These are phyloP conservation scores for Nidularia pulvinata DNA, from an alignment of 768 basidiomycete species.

Conservation along the genomic window DNA sequence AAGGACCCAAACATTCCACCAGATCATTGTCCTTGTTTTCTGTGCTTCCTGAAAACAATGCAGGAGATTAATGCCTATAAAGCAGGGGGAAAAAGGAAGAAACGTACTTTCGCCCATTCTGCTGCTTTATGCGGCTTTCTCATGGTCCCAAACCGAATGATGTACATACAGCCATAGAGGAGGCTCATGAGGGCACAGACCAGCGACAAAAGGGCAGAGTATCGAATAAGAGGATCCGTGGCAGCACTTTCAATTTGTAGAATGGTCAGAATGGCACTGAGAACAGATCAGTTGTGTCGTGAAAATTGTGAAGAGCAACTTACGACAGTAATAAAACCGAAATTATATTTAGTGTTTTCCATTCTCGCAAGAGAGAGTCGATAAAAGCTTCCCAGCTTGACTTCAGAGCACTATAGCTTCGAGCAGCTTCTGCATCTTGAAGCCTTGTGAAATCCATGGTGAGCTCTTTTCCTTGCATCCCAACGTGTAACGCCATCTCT, in stretches of 20 bases:
- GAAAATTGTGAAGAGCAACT: constrained; percentile 1
- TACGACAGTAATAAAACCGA: constrained; percentile 20
- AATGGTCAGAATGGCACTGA: constrained; percentile 25
- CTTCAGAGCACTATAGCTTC: constrained; percentile 28
- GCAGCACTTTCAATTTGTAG: constrained; percentile 36
- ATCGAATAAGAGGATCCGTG: constrained; percentile 50
- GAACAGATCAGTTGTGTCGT: neutral
- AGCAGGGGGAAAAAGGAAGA: neutral
- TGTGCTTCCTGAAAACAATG: constrained; percentile 45
- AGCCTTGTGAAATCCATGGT: no score
- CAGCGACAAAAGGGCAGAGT: constrained; percentile 53
- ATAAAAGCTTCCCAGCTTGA: constrained; percentile 21
- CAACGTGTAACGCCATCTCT: constrained; percentile 17
- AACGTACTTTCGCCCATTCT: constrained; percentile 53
- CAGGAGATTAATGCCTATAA: neutral
- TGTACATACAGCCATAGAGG: constrained; percentile 59
- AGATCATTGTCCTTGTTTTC: constrained; percentile 17
- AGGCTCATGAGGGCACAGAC: constrained; percentile 60
- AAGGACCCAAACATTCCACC: constrained; percentile 68
- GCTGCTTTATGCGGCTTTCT: constrained; percentile 58
- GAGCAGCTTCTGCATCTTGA: no score
- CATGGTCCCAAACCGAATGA: constrained; percentile 63
- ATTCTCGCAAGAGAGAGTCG: constrained; percentile 19
- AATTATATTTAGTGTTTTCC: constrained; percentile 23
- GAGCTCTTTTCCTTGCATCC: no score